These are phyloP conservation scores for Zymoseptoria passerinii DNA, from an alignment of 2,329 filamentous ascomycete species.

Conservation along the genomic window DNA sequence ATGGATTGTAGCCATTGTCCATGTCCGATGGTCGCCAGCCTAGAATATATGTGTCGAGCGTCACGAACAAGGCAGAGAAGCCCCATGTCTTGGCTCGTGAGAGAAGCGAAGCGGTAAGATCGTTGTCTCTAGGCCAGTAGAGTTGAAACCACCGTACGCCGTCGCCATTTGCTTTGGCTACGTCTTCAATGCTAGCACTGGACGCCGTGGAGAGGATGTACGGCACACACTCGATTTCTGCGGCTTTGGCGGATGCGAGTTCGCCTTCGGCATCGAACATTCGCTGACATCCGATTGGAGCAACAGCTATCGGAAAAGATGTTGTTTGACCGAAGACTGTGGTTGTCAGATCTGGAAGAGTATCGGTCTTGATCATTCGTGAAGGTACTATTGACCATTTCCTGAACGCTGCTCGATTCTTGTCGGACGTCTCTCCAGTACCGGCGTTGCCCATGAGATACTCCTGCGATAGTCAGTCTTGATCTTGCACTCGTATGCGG, in stretches of 20 bases:
- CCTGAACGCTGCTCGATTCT: slow-evolving; percentile 10
- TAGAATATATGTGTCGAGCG: slow-evolving; percentile 61
- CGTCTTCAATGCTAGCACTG: slow-evolving; percentile 56
- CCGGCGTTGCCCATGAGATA: slow-evolving; percentile 31
- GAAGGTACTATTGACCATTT: slow-evolving; percentile 15
- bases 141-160: slow-evolving; percentile 61
- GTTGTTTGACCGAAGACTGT: slow-evolving; percentile 15
- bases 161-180: slow-evolving; percentile 48
- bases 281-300: slow-evolving; percentile 59
- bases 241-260: slow-evolving; percentile 52
- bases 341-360: slow-evolving; percentile 12
- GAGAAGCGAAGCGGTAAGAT: slow-evolving; percentile 57
- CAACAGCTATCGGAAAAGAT: slow-evolving; percentile 48
- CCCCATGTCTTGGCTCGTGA: slow-evolving; percentile 52
- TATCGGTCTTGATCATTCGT: slow-evolving; percentile 8
- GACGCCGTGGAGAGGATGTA: slow-evolving; percentile 61
- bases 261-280: slow-evolving; percentile 60
- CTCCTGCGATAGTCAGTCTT: slow-evolving; percentile 10
- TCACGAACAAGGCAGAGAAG: slow-evolving; percentile 59
- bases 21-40: slow-evolving; percentile 52
- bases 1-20: slow-evolving; percentile 20
- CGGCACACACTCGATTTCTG: slow-evolving; percentile 52
- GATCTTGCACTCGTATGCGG: neutral
- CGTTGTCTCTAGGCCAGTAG: slow-evolving; percentile 64
- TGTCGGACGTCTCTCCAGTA: slow-evolving; percentile 25